Base-by-base conservation (phyloP, 192 early-diverging fungal species). In the Powellomyces hirtus region DNA sequence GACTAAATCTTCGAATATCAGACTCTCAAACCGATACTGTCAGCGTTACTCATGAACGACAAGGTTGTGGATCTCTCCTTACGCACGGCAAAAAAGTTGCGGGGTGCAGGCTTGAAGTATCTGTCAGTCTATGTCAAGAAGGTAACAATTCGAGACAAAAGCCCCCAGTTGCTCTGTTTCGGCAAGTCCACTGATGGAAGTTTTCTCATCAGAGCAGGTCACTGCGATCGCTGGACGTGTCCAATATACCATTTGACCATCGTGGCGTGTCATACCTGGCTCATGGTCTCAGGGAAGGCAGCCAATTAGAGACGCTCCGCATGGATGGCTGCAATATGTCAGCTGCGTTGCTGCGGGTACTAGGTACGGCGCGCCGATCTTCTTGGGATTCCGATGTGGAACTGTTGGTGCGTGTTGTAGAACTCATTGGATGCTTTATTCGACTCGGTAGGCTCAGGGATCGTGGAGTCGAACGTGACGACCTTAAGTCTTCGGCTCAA, bases 221-320 rank as follows among this genome's bases (percentile, higher is more conserved):
- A 10, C 59, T 60, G 2, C 31, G 35, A 3, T 24, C 33, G 11
- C 35, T 93, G 13, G 87, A 93, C 57, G 72, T 95, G 1, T 90
- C 91, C 2, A 85, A 86, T 6, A 81, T 86, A 13, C 65, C 82
- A 0, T 80, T 92, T 36, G 89, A 91, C 56, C 88, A 89, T 67
- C 88, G 87, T 59, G 80, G 84, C 22, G 75, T 86, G 1, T 76
- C 84, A 0, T 90, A 88, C 51, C 66, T 94, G 52, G 78, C 85
- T 2, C 86, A 89, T n/a, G 88, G 88, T 0, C 75, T 90, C n/a
- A 16, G 30, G 20, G 66, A 75, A 38, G 70, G 64, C 6, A n/a
- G 76, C 30, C 24, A 33, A 7, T 45, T 86, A 1, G 75, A 80
- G 27, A 77, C 72, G 4, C 68, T 87, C 44, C 71, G 75, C 26